Percentiles rank a stretch among this genome's conserved stretches.
Evolutionary conservation across 1,284 basidiomycete species (phyloP).

Genomic region (Fomitopsis pinicola): DNA sequence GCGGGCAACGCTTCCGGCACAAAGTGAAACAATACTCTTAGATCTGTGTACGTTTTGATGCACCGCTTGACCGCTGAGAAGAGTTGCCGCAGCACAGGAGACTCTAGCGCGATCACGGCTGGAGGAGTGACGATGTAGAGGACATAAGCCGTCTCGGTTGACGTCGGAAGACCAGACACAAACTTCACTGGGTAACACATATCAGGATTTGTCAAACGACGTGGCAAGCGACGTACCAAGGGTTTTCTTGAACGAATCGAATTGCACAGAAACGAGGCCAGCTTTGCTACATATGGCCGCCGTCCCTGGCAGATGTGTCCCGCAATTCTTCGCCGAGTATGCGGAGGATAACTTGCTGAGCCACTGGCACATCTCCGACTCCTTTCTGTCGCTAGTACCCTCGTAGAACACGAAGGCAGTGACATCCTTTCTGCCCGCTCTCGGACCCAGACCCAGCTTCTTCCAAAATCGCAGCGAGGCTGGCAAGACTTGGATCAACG

Average conservation of each 20-base stretch:
- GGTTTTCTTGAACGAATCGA: slow-evolving; percentile 63
- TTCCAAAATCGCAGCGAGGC: slow-evolving; percentile 77
- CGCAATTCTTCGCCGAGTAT: slow-evolving; percentile 63
- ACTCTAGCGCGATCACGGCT: slow-evolving; percentile 53
- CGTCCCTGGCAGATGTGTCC: slow-evolving; percentile 48
- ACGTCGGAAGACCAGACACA: slow-evolving; percentile 38
- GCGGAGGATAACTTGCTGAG: slow-evolving; percentile 43
- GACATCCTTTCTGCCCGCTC: slow-evolving; percentile 66
- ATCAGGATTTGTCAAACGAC: neutral
- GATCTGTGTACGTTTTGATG: slow-evolving; percentile 39
- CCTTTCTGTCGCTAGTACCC: slow-evolving; percentile 43
- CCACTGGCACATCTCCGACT: slow-evolving; percentile 51
- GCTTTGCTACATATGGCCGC: slow-evolving; percentile 40
- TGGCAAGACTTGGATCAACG: slow-evolving; percentile 59
- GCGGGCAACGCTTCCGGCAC: slow-evolving; percentile 59
- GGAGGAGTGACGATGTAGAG: slow-evolving; percentile 66
- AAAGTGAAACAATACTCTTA: slow-evolving; percentile 58
- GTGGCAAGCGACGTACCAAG: slow-evolving; percentile 40
- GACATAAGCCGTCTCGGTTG: slow-evolving; percentile 48
- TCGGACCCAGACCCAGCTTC: slow-evolving; percentile 70
- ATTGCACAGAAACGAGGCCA: slow-evolving; percentile 57
- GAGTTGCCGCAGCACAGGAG: slow-evolving; percentile 59
- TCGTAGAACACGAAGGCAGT: slow-evolving; percentile 67
- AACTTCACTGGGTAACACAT: slow-evolving; percentile 33
- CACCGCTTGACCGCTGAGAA: slow-evolving; percentile 56